Conservation (phyloP, 2,329 filamentous ascomycete genomes). For the Trichoderma koningii region DNA sequence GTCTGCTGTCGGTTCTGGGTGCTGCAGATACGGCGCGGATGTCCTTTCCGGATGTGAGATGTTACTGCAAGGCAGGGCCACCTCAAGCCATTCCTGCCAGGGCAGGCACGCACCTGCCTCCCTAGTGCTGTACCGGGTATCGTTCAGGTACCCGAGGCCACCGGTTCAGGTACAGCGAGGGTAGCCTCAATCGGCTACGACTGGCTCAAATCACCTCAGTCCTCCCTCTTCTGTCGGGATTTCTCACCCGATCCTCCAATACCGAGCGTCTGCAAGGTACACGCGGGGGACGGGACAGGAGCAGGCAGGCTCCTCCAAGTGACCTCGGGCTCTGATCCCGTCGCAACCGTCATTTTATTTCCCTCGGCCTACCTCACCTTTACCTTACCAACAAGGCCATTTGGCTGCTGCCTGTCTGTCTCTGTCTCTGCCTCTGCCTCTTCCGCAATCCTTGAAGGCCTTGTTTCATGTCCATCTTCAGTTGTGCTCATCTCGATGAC, state of each 20-base stretch:
- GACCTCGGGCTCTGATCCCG: constrained; percentile 11
- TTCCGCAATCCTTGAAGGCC: constrained; percentile 7
- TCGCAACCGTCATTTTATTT: constrained; percentile 21
- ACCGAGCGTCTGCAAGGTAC: background rate
- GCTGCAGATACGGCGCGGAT: constrained; percentile 26
- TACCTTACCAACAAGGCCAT: background rate
- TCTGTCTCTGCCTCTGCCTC: background rate
- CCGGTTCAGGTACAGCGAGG: background rate
- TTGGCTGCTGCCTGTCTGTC: constrained; percentile 14
- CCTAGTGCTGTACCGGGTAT: background rate
- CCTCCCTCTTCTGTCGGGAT: too few relatives aligned
- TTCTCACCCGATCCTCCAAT: too few relatives aligned
- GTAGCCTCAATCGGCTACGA: background rate
- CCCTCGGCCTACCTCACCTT: background rate
- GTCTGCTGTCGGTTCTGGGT: background rate
- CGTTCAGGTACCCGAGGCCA: background rate
- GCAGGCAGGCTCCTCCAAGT: background rate
- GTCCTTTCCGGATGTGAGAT: constrained; percentile 20
- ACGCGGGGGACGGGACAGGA: background rate
- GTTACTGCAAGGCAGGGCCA: constrained; percentile 3
- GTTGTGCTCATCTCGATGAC: background rate
- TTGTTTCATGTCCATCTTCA: background rate
- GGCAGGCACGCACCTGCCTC: background rate
- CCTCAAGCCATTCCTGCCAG: background rate
- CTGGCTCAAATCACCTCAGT: background rate